Percentiles rank a stretch among this genome's conserved stretches.
These are phyloP conservation scores for Lasiodiplodia hormozganensis DNA, from an alignment of 2,329 filamentous ascomycete species.

Conservation along the genomic window DNA sequence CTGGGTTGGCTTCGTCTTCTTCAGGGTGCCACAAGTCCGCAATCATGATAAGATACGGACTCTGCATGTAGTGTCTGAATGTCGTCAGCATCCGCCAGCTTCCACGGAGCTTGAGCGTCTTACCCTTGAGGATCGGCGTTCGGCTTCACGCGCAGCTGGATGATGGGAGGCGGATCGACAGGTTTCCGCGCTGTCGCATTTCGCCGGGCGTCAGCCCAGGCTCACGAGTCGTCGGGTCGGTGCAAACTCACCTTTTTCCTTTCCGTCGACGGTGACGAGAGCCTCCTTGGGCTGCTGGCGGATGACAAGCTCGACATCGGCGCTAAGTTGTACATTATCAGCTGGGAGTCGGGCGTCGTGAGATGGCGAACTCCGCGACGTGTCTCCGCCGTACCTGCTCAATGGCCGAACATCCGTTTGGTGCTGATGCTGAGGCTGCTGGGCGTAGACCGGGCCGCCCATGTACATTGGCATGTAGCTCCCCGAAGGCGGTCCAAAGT, in stretches of 20 bases:
- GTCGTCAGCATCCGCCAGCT: conserved; percentile 29
- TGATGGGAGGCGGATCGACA: conserved; percentile 84
- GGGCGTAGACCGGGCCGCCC: neutral
- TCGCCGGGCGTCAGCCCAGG: conserved; percentile 10
- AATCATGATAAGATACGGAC: conserved; percentile 69
- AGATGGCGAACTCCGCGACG: conserved; percentile 25
- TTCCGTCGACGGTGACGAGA: conserved; percentile 69
- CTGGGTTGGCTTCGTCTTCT: conserved; percentile 50
- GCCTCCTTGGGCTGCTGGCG: conserved; percentile 73
- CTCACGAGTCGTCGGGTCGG: neutral
- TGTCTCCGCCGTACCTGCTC: conserved; percentile 24
- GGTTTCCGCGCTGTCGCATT: conserved; percentile 75
- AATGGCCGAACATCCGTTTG: conserved; percentile 14
- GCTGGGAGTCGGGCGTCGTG: conserved; percentile 25
- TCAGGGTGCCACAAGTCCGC: conserved; percentile 57
- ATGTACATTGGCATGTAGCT: conserved; percentile 7
- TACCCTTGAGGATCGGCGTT: conserved; percentile 65
- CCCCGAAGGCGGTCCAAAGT: neutral
- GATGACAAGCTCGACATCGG: conserved; percentile 62
- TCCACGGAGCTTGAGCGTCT: conserved; percentile 39
- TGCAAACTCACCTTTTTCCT: conserved; percentile 70
- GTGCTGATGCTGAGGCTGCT: conserved; percentile 9
- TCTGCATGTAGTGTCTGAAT: conserved; percentile 66
- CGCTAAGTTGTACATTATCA: conserved; percentile 27
- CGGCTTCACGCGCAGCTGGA: conserved; percentile 69